A percentile compares a stretch with the other conserved stretches of the same genome.
Conservation (phyloP, 2,329 filamentous ascomycete genomes). For the Fusarium begoniae region DNA sequence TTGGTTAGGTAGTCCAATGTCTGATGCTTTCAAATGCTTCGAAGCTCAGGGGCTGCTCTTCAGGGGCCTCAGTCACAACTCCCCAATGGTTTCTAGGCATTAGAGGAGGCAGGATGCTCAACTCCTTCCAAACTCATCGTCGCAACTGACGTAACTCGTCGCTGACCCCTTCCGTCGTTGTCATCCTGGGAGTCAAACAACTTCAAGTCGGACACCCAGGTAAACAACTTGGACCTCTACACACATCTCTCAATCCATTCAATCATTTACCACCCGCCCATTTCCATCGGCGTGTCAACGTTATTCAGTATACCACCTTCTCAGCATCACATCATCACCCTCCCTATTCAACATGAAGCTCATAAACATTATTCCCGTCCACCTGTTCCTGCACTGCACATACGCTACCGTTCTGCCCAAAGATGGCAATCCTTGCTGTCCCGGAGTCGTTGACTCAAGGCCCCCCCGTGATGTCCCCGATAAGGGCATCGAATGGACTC, state of each 20-base stretch:
- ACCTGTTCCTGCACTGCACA: not conserved
- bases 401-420: not conserved
- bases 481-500: not conserved
- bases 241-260: not conserved
- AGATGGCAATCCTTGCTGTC: not conserved
- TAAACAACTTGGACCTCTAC: not conserved
- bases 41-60: not conserved
- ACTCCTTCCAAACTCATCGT: not conserved
- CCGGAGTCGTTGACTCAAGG: too few species aligned
- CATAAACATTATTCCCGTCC: not conserved
- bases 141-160: not conserved
- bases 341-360: not conserved
- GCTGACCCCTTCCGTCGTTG: not conserved
- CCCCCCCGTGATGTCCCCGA: too few species aligned
- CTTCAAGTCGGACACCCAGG: not conserved
- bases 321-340: not conserved
- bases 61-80: not conserved
- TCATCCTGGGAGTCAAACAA: not conserved
- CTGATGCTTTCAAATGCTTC: not conserved
- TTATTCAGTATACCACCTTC: not conserved
- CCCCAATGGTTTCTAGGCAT: not conserved
- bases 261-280: not conserved
- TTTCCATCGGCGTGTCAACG: not conserved
- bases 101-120: not conserved
- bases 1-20: not conserved